A percentile compares a stretch with the other conserved stretches of the same genome.
Evolutionary conservation across 2,329 filamentous ascomycete species (phyloP).

Genomic region (Geosmithia flava): DNA sequence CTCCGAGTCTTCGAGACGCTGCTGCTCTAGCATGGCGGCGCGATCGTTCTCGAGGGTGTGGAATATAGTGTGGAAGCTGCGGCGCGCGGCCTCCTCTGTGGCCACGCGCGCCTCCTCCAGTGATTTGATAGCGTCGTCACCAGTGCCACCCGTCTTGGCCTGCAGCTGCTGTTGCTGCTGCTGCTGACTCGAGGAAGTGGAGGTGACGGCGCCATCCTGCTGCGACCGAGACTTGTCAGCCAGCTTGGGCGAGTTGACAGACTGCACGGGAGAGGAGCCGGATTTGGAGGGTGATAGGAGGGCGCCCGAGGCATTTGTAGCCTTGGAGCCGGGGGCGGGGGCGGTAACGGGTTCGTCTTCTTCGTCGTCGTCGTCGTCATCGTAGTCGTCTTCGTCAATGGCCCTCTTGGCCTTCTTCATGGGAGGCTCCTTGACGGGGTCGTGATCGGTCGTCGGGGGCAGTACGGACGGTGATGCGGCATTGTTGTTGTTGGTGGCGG

Average conservation of each 20-base stretch:
- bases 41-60: slow-evolving; percentile 92
- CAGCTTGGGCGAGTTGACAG: slow-evolving; percentile 46
- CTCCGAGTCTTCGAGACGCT: slow-evolving; percentile 92
- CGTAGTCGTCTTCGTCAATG: slow-evolving; percentile 79
- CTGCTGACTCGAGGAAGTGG: too few species aligned
- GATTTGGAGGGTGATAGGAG: slow-evolving; percentile 60
- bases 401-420: slow-evolving; percentile 64
- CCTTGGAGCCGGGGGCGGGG: slow-evolving; percentile 36
- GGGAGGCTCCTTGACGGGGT: slow-evolving; percentile 45
- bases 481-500: slow-evolving; percentile 18
- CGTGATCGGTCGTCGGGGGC: slow-evolving; percentile 46
- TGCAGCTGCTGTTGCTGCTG: neutral
- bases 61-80: slow-evolving; percentile 86
- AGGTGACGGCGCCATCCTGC: neutral
- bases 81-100: slow-evolving; percentile 78
- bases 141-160: slow-evolving; percentile 39
- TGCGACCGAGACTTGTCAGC: slow-evolving; percentile 27
- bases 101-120: slow-evolving; percentile 85
- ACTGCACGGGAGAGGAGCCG: slow-evolving; percentile 53
- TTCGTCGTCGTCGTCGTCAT: slow-evolving; percentile 69
- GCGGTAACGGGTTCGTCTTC: slow-evolving; percentile 43
- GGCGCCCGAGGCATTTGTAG: slow-evolving; percentile 37
- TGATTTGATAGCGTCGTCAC: slow-evolving; percentile 84
- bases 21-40: slow-evolving; percentile 94
- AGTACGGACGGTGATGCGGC: slow-evolving; percentile 19